Conservation (phyloP, 257 asterid genomes). For the Primulina huaijiensis region DNA sequence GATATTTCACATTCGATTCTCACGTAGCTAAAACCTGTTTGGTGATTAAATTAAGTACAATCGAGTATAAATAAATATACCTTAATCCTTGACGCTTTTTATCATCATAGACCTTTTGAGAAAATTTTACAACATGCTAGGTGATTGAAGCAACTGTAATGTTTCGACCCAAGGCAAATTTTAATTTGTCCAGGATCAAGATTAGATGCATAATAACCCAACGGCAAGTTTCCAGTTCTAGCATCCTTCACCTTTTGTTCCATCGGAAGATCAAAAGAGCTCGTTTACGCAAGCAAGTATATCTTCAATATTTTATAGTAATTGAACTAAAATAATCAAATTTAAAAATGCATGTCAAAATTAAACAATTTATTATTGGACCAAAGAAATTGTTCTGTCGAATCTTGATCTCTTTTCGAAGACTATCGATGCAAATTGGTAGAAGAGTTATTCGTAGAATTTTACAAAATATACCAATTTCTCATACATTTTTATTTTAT, state of each 20-base stretch:
- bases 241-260: constrained; percentile 30
- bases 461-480: no score
- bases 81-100: constrained; percentile 19
- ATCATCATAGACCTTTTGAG: constrained; percentile 24
- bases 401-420: no score
- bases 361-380: no score
- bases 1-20: no score
- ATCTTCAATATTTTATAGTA: background rate
- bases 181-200: constrained; percentile 17
- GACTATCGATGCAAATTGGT: no score
- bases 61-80: background rate
- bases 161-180: constrained; percentile 36
- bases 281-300: constrained; percentile 10
- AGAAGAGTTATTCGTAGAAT: no score
- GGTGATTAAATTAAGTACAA: no score
- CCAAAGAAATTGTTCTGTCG: no score
- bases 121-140: constrained; percentile 21
- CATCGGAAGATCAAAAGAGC: constrained; percentile 28
- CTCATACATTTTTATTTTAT: no score
- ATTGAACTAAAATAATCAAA: no score
- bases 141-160: constrained; percentile 32
- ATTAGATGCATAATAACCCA: constrained; percentile 27
- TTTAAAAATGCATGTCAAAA: no score
- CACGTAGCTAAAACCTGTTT: no score
- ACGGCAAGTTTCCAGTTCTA: constrained; percentile 6